These are phyloP conservation scores for Angomonas deanei DNA, from an alignment of 208 protist genomes.

Conservation along the genomic window DNA sequence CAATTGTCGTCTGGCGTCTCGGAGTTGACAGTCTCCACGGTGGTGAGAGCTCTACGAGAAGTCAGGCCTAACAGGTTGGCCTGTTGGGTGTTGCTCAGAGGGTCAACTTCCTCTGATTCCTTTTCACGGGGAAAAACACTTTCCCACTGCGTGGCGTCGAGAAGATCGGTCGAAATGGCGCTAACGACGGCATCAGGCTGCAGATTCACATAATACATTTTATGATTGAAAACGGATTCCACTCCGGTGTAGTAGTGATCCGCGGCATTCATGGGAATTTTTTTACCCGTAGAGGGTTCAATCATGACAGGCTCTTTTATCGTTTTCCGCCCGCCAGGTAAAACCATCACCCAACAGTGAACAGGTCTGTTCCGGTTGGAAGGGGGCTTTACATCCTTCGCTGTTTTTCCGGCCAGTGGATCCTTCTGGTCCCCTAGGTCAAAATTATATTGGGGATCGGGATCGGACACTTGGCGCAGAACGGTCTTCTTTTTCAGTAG, in stretches of 20 bases:
- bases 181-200: constrained; percentile 42
- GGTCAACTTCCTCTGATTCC: constrained; percentile 25
- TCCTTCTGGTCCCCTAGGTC: constrained; percentile 10
- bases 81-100: not conserved
- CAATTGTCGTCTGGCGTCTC: constrained; percentile 13
- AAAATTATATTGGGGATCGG: constrained; percentile 18
- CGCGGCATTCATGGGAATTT: constrained; percentile 25
- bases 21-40: not conserved
- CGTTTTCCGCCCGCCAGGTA: constrained; percentile 56
- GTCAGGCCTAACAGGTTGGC: not conserved
- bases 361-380: constrained; percentile 4
- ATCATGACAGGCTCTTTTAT: constrained; percentile 69
- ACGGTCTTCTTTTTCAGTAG: constrained; percentile 55
- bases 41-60: not conserved
- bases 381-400: not conserved
- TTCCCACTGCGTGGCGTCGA: constrained; percentile 74
- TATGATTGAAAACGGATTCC: constrained; percentile 86
- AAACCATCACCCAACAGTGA: constrained; percentile 87
- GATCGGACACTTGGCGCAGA: constrained; percentile 34
- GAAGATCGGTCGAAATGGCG: constrained; percentile 50
- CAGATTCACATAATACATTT: constrained; percentile 89
- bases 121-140: constrained; percentile 38
- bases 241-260: constrained; percentile 73
- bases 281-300: constrained; percentile 80
- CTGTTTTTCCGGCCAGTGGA: not conserved